Conservation (phyloP, 306 rosid genomes). For the Amphicarpaea edgeworthii region DNA sequence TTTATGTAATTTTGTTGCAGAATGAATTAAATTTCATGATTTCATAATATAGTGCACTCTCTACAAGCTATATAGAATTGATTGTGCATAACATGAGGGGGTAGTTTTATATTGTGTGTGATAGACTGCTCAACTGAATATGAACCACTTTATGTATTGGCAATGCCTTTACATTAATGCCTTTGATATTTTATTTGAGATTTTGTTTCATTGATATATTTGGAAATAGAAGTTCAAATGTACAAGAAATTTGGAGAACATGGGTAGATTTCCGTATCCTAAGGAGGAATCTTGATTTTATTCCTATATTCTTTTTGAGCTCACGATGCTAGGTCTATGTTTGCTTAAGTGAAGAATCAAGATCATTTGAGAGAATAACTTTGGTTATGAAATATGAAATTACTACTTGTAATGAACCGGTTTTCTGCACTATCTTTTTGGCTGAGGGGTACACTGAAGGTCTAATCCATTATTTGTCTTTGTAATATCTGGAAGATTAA, state of each 20-base stretch:
- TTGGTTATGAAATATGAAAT: constrained; percentile 10
- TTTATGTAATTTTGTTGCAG: constrained; percentile 9
- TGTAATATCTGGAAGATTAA: constrained; percentile 15
- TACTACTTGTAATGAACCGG: constrained; percentile 6
- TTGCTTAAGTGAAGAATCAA: neutral
- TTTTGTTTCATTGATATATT: constrained; percentile 10
- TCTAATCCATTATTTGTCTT: constrained; percentile 17
- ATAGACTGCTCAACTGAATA: constrained; percentile 28
- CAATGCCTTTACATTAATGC: constrained; percentile 6
- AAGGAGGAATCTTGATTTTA: neutral
- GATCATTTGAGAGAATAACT: constrained; percentile 6
- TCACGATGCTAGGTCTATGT: neutral
- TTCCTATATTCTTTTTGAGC: constrained; percentile 22
- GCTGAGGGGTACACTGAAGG: neutral
- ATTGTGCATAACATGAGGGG: constrained; percentile 22
- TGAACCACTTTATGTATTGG: constrained; percentile 23
- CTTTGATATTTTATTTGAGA: constrained; percentile 15
- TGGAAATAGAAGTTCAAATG: constrained; percentile 15
- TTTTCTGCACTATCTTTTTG: constrained; percentile 13
- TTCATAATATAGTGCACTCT: constrained; percentile 2
- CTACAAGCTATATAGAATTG: constrained; percentile 19
- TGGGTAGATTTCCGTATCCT: no score
- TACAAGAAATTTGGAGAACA: neutral
- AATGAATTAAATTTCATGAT: constrained; percentile 19
- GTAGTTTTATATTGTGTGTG: constrained; percentile 7